A percentile compares a stretch with the other conserved stretches of the same genome.
Conservation (phyloP, 2,329 filamentous ascomycete genomes). For the Leptographium flavum region DNA sequence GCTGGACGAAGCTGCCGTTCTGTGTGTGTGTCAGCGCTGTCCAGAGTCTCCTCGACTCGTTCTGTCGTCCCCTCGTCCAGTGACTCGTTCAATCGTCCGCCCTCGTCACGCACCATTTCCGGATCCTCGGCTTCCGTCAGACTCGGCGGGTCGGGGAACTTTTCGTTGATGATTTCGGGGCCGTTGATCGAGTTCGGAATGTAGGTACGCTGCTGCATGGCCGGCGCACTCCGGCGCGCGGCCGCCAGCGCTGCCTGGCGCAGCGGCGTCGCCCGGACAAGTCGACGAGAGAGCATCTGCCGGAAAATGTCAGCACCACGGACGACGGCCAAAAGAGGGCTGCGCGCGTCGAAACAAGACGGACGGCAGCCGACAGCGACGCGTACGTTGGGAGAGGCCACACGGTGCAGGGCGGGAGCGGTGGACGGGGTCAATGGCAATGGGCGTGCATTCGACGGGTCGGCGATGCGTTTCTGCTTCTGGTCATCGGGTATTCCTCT, state of each 20-base stretch:
- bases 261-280: conserved; percentile 35
- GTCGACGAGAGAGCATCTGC: conserved; percentile 48
- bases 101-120: conserved; percentile 40
- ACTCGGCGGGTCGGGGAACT: conserved; percentile 32
- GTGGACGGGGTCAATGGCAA: background rate
- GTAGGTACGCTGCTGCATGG: conserved; percentile 43
- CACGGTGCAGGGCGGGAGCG: conserved; percentile 5
- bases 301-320: too few species aligned
- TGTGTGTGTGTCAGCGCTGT: conserved; percentile 20
- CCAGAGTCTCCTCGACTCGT: conserved; percentile 10
- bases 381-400: conserved; percentile 6
- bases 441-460: background rate
- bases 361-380: background rate
- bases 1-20: conserved; percentile 79
- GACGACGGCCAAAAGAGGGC: too few species aligned
- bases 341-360: background rate
- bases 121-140: conserved; percentile 50
- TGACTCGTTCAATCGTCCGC: background rate
- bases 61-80: background rate
- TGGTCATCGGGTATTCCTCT: conserved; percentile 11
- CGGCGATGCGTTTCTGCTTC: conserved; percentile 4
- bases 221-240: conserved; percentile 31
- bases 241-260: conserved; percentile 30
- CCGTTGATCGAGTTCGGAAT: conserved; percentile 35
- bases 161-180: conserved; percentile 32